Evolutionary conservation across 768 basidiomycete species (phyloP).

Genomic region (Trametes cinnabarina): DNA sequence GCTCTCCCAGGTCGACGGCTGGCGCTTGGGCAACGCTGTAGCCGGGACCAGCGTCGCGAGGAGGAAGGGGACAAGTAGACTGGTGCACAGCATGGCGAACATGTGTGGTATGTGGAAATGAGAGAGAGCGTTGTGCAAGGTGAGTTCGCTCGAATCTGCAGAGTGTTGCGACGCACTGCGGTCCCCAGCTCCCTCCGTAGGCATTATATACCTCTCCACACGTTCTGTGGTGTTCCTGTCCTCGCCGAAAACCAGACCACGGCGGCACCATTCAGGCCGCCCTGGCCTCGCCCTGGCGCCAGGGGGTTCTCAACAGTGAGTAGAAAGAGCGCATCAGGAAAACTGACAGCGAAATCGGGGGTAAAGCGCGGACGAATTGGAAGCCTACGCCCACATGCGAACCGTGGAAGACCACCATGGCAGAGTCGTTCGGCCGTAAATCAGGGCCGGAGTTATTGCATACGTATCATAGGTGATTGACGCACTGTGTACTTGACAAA

Average conservation of each 20-base stretch:
- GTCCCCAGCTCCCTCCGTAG: background rate
- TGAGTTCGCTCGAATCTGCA: background rate
- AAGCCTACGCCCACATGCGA: background rate
- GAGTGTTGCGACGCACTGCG: background rate
- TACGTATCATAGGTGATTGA: background rate
- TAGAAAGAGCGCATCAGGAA: constrained; percentile 3
- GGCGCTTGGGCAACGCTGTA: constrained; percentile 6
- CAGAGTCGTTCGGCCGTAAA: background rate
- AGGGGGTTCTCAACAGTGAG: background rate
- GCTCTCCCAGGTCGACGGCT: constrained; percentile 15
- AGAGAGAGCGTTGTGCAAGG: background rate
- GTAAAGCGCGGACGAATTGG: constrained; percentile 10
- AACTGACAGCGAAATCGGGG: constrained; percentile 1
- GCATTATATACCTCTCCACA: constrained; percentile 6
- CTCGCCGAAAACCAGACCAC: background rate
- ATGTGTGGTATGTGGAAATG: background rate
- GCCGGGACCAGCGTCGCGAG: constrained; percentile 7
- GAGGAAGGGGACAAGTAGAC: constrained; percentile 1
- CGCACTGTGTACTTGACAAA: too few relatives aligned
- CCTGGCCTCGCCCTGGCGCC: background rate
- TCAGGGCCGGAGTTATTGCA: background rate
- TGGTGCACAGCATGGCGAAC: constrained; percentile 18
- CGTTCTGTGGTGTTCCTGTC: background rate
- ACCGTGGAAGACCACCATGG: background rate
- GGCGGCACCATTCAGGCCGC: background rate